phyloP scores from a whole-genome alignment of 1,284 basidiomycete species.

The Trichosporon faecale region DNA sequence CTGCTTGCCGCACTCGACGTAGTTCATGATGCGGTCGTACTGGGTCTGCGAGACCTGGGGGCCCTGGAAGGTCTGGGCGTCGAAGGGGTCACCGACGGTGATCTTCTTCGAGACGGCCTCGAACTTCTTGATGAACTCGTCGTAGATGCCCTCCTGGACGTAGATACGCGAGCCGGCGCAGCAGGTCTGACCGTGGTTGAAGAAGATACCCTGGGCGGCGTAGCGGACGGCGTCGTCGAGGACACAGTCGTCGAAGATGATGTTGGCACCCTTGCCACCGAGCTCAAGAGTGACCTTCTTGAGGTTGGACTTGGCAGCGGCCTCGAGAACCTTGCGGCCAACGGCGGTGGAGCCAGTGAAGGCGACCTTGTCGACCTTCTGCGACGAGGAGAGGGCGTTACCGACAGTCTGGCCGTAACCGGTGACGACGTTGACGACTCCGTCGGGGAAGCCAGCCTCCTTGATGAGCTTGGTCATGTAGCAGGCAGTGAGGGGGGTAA shows the following conservation, averaged over 20 bases:
- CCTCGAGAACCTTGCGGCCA: slow-evolving; percentile 58
- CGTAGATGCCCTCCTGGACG: slow-evolving; percentile 78
- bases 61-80: slow-evolving; percentile 67
- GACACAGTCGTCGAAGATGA: slow-evolving; percentile 56
- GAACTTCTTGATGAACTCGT: slow-evolving; percentile 54
- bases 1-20: slow-evolving; percentile 79
- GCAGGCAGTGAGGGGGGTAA: slow-evolving; percentile 71
- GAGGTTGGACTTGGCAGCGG: slow-evolving; percentile 57
- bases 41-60: slow-evolving; percentile 66
- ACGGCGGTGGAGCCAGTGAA: slow-evolving; percentile 59
- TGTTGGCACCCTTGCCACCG: slow-evolving; percentile 83
- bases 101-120: slow-evolving; percentile 34
- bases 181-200: slow-evolving; percentile 67
- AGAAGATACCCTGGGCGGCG: slow-evolving; percentile 73
- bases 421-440: slow-evolving; percentile 66
- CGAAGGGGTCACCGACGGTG: slow-evolving; percentile 67
- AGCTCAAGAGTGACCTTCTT: slow-evolving; percentile 84
- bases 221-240: slow-evolving; percentile 76
- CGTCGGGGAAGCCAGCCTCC: slow-evolving; percentile 63
- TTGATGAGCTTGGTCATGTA: slow-evolving; percentile 54
- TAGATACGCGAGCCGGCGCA: slow-evolving; percentile 59
- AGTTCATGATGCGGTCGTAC: slow-evolving; percentile 71
- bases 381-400: slow-evolving; percentile 58
- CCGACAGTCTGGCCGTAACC: slow-evolving; percentile 69
- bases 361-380: slow-evolving; percentile 59